Evolutionary conservation across 805 yeast genomes (phyloP), one percentile per base, ranked within the genome.

Genomic region (Yarrowia alimentaria): DNA sequence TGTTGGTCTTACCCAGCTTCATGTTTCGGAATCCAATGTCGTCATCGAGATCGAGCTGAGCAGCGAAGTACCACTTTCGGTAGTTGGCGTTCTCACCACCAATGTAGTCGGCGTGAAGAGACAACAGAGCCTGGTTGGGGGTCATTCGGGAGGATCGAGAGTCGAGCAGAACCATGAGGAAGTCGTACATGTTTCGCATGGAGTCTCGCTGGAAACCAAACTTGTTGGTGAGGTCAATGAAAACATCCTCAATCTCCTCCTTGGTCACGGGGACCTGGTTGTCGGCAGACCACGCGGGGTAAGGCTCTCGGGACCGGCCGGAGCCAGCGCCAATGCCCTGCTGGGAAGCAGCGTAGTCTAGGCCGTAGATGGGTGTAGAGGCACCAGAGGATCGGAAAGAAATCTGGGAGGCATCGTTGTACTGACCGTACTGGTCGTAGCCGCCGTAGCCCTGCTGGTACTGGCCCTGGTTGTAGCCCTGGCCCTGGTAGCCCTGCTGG

Each of bases 261-360:
- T 78, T 76, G 43, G 85, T 74, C 37, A 93, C 76, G 7, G 96
- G 96, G 17, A 83, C 85, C 64, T 81, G 75, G 53, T 73, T 90
- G 68, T 93, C 98, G 38, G 95, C 95, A 19, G 96, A 86, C 99
- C 99, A 93, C 47, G 99, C 98, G 34, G 99, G 99, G 68, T 91
- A 93, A 25, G 99, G 99, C 68, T 93, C 93, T 35, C 89, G 80
- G 60, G 95, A 61, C 29, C 66, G 58, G 62, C 85, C 56, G 35
- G 38, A 37, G 29, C 53, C 56, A 70, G 84, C 60, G 66, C 86
- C 83, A 75, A 81, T 70, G 63, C 85, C 55, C 40, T 40, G 47
- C 24, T 48, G 49, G 4, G 50, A 43, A 7, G 47, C 47, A 21
- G 50, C 50, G 49, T 72, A 75, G 55, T 75, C 77, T 52, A 80